Base-by-base conservation (phyloP, 495 filamentous ascomycete species). In the Penicillium manginii region DNA sequence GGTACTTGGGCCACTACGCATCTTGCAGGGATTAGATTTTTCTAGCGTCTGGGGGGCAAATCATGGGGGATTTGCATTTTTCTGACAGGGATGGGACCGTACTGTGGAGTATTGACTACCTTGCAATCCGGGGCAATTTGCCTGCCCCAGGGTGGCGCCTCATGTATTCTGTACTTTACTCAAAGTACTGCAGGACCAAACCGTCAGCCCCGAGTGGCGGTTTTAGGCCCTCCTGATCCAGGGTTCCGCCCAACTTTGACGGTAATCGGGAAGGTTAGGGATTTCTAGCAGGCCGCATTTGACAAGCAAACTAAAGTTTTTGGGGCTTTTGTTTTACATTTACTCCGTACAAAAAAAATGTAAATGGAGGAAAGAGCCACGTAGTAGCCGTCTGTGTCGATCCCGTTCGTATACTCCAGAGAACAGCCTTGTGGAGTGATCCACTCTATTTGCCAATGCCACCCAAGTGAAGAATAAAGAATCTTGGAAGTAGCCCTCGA, bases 21-120 rank as follows among this genome's bases (percentile, higher is more conserved):
- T 29, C 54, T 57, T 57, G 54, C 46, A 55, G 11, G 49, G 48
- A 53, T 58, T 52, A 47, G 52, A 49, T 56, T 60, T 69, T 66
- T 60, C 55, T 60, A 33, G 52, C 7, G 21, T 47, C 47, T 14
- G 57, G 54, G 57, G 63, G 61, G 61, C 61, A 60, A 65, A 60
- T 57, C 49, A 55, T 61, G 62, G 63, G 63, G 63, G 43, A 58
- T 37, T 37, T 37, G 35, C 26, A 29, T 29, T 29, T 29, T 7
- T 29, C 26, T 37, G 35, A 37, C 35, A 37, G 35, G 35, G 35
- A 37, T 37, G 35, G 35, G 35, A 37, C 35, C 35, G 17, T 35
- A 18, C 17, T 58, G 60, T 48, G 60, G 56, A 67, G 67, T 69
- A 64, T 54, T 5, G 14, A 23, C 48, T 43, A 43, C 40, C 40